These are phyloP conservation scores for Citeromyces matritensis DNA, from an alignment of 805 yeast genomes.

Conservation along the genomic window DNA sequence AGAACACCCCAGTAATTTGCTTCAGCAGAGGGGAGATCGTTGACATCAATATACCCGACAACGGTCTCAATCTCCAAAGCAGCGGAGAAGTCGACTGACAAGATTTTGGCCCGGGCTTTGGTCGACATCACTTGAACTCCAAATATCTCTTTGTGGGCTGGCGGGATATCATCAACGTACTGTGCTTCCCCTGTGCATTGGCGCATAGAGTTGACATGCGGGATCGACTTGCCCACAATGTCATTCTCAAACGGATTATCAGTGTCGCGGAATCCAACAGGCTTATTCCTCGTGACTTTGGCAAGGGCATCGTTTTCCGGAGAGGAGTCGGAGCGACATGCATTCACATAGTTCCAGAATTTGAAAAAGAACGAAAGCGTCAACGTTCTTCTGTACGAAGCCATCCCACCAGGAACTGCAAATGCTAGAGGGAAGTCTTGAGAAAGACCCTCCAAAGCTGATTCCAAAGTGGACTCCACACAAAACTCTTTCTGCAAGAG, in stretches of 20 bases:
- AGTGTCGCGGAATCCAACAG: conserved; percentile 21
- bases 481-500: conserved; percentile 11
- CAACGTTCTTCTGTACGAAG: conserved; percentile 25
- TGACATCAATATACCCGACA: conserved; percentile 23
- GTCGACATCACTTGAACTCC: conserved; percentile 27
- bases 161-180: conserved; percentile 28
- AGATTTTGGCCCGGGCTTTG: conserved; percentile 25
- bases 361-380: conserved; percentile 28
- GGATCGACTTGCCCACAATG: conserved; percentile 22
- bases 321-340: not conserved
- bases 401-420: conserved; percentile 35
- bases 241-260: conserved; percentile 18
- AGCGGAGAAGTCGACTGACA: conserved; percentile 19
- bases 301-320: conserved; percentile 10
- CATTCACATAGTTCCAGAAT: conserved; percentile 19
- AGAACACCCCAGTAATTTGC: conserved; percentile 26
- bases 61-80: conserved; percentile 22
- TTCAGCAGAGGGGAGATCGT: conserved; percentile 19
- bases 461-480: conserved; percentile 13
- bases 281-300: conserved; percentile 21
- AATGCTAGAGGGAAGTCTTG: conserved; percentile 21
- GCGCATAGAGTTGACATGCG: conserved; percentile 27
- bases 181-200: conserved; percentile 33
- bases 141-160: conserved; percentile 21
- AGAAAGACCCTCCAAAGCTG: conserved; percentile 11